Base-by-base conservation (phyloP, 108 stramenopile species). In the Cyclostephanos invisitatus region DNA sequence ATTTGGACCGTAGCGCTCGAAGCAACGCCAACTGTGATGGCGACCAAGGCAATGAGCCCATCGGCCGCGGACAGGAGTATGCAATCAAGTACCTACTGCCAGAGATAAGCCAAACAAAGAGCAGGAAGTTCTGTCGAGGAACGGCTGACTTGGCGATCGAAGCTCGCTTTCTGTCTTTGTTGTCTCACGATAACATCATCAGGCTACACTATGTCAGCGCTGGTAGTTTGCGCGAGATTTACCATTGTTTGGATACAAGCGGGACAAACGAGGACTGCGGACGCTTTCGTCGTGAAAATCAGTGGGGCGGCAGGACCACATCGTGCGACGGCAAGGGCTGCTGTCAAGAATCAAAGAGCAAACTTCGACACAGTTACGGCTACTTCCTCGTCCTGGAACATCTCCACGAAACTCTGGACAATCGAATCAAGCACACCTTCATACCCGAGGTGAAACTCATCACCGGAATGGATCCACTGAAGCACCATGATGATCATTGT, bases 101-200 rank as follows among this genome's bases (percentile, higher is more conserved):
- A 8, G 24, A 28, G 12, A 64, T 69, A 28, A 57, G 35, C 22
- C 83, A 84, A 44, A 86, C 78, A 5, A 85, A 87, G 69, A 78
- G 84, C 48, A 85, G 70, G 65, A 77, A 83, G 25, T 84, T 83
- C 64, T 62, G 75, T 44, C 81, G 78, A 11, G 89, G 83, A n/a
- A 87, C 77, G 15, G 80, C 89, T 20, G 91, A 92, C 67, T 77
- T 92, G 78, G 86, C 78, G 28, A 86, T 80, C 7, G 91, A 92
- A 66, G 86, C 89, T 7, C 64, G 76, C 10, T 90, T 90, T 51
- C 60, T 92, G 17, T 75, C 75, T 1, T 24, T 72, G 11, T 55
- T 92, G 58, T 64, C 80, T 49, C 91, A 92, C 44, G 84, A 86
- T 7, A 83, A 92, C 63, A 87, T 92, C 24, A 73, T 92, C 47